phyloP scores from a whole-genome alignment of 129 eudicot genomes.

The Escallonia herrerae region DNA sequence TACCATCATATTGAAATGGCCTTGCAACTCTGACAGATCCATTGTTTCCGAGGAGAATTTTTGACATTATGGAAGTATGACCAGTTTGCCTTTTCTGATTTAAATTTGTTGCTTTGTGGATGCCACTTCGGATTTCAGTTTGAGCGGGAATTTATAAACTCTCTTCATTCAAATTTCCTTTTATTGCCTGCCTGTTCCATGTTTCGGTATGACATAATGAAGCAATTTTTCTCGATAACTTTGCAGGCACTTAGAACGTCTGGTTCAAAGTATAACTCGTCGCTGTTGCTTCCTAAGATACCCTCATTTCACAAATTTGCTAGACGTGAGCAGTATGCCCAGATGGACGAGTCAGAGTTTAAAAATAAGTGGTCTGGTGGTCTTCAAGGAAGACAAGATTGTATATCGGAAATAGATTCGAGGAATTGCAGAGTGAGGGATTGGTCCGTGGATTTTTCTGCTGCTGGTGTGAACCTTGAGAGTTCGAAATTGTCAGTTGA shows the following conservation, averaged over 20 bases:
- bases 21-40: no score
- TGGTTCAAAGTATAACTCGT: slow-evolving; percentile 44
- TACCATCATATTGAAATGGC: no score
- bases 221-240: no score
- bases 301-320: slow-evolving; percentile 91
- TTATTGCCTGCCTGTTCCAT: no score
- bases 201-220: no score
- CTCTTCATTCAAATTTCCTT: no score
- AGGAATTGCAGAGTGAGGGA: slow-evolving; percentile 95
- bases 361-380: slow-evolving; percentile 62
- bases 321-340: slow-evolving; percentile 75
- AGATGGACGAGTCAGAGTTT: slow-evolving; percentile 67
- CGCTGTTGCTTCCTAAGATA: slow-evolving; percentile 77
- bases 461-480: slow-evolving; percentile 62
- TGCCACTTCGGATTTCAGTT: no score
- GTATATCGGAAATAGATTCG: slow-evolving; percentile 84
- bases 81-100: no score
- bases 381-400: slow-evolving; percentile 57
- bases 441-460: slow-evolving; percentile 95
- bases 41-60: no score
- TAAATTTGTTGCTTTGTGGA: no score
- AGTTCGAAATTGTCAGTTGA: slow-evolving; percentile 59
- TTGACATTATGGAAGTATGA: no score
- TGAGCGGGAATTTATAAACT: no score
- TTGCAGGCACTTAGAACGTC: slow-evolving; percentile 81